Conservation (phyloP, 495 filamentous ascomycete genomes). For the Daldinia loculata region DNA sequence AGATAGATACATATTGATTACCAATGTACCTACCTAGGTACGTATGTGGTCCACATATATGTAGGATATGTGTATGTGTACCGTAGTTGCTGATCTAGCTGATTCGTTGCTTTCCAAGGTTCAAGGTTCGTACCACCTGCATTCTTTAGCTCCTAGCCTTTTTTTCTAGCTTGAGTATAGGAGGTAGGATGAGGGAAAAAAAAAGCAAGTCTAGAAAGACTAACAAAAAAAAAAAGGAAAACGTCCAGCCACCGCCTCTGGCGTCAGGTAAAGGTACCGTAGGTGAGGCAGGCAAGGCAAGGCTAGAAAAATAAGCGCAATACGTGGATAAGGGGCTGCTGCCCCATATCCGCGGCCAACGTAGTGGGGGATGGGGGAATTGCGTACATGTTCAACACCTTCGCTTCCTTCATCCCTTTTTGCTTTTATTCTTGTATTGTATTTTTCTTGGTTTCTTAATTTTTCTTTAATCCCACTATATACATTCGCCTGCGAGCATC, state of each 20-base stretch:
- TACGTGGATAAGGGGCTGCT: neutral
- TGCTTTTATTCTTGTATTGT: neutral
- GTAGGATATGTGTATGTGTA: constrained; percentile 5
- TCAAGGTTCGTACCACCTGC: constrained; percentile 13
- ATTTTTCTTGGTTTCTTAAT: neutral
- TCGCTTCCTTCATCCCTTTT: neutral
- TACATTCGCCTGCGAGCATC: neutral
- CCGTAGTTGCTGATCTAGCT: neutral
- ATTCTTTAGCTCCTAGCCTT: neutral
- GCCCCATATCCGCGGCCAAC: constrained; percentile 3
- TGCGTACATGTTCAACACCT: neutral
- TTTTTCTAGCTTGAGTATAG: constrained; percentile 3
- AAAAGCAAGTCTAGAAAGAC: neutral
- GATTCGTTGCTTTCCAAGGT: constrained; percentile 1
- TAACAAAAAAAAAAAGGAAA: neutral
- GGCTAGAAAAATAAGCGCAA: neutral
- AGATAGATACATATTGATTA: neutral
- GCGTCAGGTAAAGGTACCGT: neutral
- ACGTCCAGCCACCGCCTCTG: constrained; percentile 2
- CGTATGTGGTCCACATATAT: neutral
- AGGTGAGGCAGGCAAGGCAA: neutral
- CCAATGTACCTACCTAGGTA: neutral
- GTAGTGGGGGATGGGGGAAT: neutral
- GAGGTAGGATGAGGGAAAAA: neutral
- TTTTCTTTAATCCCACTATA: neutral